Evolutionary conservation across 768 basidiomycete genomes (phyloP), one percentile per base, ranked within the genome.

Genomic region (Collybiopsis luxurians): DNA sequence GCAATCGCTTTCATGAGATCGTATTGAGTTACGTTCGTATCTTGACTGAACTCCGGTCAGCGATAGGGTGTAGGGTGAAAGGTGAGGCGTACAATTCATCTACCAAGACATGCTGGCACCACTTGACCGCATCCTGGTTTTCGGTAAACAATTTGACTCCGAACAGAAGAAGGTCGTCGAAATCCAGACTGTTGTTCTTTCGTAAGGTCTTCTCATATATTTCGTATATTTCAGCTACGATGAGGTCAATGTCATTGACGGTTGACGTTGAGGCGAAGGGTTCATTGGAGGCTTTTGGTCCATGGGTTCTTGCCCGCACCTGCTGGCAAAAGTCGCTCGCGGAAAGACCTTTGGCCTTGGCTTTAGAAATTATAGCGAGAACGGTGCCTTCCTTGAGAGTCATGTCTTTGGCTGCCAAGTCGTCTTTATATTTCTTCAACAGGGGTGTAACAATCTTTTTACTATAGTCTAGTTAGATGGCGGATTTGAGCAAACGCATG

Each of bases 11-110:
- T 78, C 86, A 94, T 88, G 23, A 95, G 80, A 56, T 87, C 79
- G 67, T 93, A 95, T 67, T 95, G 92, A 19, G 84, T 84, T 3
- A 74, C 79, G 61, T 93, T 94, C 1, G 91, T 93, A 68, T 95
- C 92, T 71, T 92, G 84, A 57, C 84, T 86, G 40, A n/a, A 54
- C 31, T 31, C 6, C 10, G 10, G n/a, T 11, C 10, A 42, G 53
- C 21, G 49, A 39, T 43, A 36, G 43, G n/a, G 43, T 27, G 34
- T 27, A 48, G n/a, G 7, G 56, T 40, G 27, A 28, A 23, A 12
- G 51, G 44, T 23, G 58, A 53, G 6, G 76, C 88, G 64, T 71
- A 91, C 81, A 92, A 93, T 71, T 93, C 90, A 66, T 91, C 89
- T 17, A 91, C 88, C 4, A 93, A 71, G 6, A 93, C 79, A 64